Evolutionary conservation across 2,329 filamentous ascomycete genomes (phyloP).

Genomic region (Alternaria alternata): DNA sequence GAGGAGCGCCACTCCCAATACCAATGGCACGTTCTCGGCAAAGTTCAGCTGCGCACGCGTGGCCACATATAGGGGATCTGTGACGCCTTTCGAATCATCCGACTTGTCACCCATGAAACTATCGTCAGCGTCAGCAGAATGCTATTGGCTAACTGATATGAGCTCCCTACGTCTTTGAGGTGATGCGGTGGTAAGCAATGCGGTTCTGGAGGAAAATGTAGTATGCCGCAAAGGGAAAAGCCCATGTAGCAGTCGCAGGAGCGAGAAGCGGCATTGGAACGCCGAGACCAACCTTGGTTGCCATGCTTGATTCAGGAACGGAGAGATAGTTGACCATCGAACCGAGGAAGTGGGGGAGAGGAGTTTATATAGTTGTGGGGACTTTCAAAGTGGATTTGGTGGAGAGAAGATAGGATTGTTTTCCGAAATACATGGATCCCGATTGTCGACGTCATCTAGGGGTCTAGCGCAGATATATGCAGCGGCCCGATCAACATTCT

Average conservation of each 20-base stretch:
- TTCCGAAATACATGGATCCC: slow-evolving; percentile 4
- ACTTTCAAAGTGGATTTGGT: slow-evolving; percentile 5
- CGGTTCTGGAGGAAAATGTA: slow-evolving; percentile 53
- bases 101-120: slow-evolving; percentile 39
- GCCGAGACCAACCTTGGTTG: slow-evolving; percentile 44
- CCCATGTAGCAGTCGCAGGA: slow-evolving; percentile 52
- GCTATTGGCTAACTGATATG: neutral
- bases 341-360: neutral
- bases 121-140: slow-evolving; percentile 14
- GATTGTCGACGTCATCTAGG: slow-evolving; percentile 20
- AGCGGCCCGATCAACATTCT: slow-evolving; percentile 2
- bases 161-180: slow-evolving; percentile 37
- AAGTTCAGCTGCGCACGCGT: slow-evolving; percentile 54
- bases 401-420: slow-evolving; percentile 3
- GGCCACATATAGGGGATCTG: slow-evolving; percentile 48
- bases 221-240: slow-evolving; percentile 54
- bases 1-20: slow-evolving; percentile 49
- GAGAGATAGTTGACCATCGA: slow-evolving; percentile 28
- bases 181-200: slow-evolving; percentile 47
- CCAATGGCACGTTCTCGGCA: slow-evolving; percentile 55
- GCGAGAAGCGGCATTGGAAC: slow-evolving; percentile 43
- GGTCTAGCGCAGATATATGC: slow-evolving; percentile 15
- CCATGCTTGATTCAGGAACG: slow-evolving; percentile 29
- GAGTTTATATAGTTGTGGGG: slow-evolving; percentile 11
- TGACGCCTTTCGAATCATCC: slow-evolving; percentile 20